A percentile compares a stretch with the other conserved stretches of the same genome.
Conservation (phyloP, 2,329 filamentous ascomycete species). For the Penicillium sp. region DNA sequence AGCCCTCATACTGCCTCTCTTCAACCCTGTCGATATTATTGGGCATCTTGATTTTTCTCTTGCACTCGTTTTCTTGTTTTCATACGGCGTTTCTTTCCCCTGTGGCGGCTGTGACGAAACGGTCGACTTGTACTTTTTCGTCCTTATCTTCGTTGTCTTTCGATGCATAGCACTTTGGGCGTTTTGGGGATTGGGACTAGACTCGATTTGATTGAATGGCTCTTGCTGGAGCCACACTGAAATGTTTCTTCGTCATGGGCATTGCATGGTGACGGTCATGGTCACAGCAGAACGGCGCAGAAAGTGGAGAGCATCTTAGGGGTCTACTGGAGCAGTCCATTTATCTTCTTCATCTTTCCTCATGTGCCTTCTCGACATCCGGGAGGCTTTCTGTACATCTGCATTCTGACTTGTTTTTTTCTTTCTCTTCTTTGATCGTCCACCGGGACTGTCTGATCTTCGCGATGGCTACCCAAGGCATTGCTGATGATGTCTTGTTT, state of each 20-base stretch:
- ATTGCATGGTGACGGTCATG: conserved; percentile 29
- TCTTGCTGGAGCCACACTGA: conserved; percentile 30
- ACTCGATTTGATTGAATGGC: conserved; percentile 36
- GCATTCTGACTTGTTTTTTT: conserved; percentile 17
- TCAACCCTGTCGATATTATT: conserved; percentile 18
- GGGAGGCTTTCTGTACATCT: conserved; percentile 14
- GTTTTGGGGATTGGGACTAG: conserved; percentile 36
- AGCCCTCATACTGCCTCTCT: conserved; percentile 11
- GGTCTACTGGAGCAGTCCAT: conserved; percentile 30
- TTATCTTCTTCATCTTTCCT: conserved; percentile 11
- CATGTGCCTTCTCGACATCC: conserved; percentile 4
- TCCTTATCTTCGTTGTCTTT: conserved; percentile 27
- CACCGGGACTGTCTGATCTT: conserved; percentile 14
- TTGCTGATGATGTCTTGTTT: no score
- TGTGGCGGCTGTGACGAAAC: conserved; percentile 19
- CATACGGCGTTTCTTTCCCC: conserved; percentile 18
- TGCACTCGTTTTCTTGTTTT: conserved; percentile 5
- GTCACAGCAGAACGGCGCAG: conserved; percentile 30
- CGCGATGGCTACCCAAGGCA: not conserved
- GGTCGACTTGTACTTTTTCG: conserved; percentile 24
- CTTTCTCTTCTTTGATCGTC: conserved; percentile 14
- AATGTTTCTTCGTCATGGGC: conserved; percentile 32
- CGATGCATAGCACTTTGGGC: conserved; percentile 39
- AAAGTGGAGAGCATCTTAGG: conserved; percentile 32
- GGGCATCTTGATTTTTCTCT: conserved; percentile 14